phyloP scores from a whole-genome alignment of 768 basidiomycete genomes.

The Ramaria sp. region DNA sequence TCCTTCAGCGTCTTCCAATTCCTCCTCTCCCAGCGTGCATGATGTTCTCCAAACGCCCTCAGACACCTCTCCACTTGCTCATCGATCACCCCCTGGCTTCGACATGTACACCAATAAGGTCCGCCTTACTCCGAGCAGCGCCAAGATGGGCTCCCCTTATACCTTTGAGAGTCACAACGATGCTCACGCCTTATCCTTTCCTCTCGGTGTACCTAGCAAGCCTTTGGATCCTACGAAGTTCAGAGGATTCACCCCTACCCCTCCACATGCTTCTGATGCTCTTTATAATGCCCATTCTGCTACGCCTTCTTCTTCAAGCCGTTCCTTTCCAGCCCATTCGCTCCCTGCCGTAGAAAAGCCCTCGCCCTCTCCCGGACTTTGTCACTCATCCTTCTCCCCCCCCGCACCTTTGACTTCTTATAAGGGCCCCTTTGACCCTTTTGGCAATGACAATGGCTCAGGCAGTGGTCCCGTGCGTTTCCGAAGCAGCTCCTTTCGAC shows the following conservation, averaged over 20 bases:
- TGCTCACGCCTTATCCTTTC: background rate
- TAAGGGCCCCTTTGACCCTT: conserved; percentile 4
- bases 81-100: background rate
- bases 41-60: conserved; percentile 52
- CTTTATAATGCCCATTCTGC: background rate
- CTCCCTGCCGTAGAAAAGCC: background rate
- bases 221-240: background rate
- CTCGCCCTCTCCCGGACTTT: background rate
- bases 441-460: conserved; percentile 1
- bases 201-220: background rate
- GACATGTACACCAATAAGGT: background rate
- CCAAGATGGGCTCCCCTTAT: background rate
- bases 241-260: background rate
- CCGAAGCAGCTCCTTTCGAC: background rate
- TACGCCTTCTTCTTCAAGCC: conserved; percentile 1
- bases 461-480: background rate
- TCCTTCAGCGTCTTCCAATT: conserved; percentile 8
- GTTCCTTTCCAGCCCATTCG: background rate
- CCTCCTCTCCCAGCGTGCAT: conserved; percentile 7
- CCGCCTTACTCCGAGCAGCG: background rate
- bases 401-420: background rate
- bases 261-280: background rate
- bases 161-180: conserved; percentile 1
- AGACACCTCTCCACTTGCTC: conserved; percentile 46
- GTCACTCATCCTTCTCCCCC: conserved; percentile 1